These are phyloP conservation scores for Scedosporium dehoogii DNA, from an alignment of 2,329 filamentous ascomycete species.

Conservation along the genomic window DNA sequence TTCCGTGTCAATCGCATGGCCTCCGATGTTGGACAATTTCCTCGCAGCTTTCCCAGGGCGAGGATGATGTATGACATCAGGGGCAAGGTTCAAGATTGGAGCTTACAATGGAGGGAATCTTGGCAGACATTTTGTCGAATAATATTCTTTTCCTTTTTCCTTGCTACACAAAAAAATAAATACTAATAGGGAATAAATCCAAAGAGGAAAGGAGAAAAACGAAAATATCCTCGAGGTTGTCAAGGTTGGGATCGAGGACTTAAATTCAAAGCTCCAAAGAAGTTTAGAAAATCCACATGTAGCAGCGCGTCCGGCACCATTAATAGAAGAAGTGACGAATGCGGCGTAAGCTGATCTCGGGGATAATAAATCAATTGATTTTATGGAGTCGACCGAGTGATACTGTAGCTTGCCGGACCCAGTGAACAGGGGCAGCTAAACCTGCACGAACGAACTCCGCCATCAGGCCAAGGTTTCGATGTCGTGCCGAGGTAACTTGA, in stretches of 20 bases:
- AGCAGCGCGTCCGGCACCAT: not conserved
- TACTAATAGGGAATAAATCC: not conserved
- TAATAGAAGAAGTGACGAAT: not conserved
- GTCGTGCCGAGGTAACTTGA: not conserved
- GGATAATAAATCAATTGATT: not conserved
- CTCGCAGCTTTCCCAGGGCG: not conserved
- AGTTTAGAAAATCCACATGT: not conserved
- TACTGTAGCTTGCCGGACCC: not conserved
- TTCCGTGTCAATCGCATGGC: not conserved
- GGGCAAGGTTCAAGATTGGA: not conserved
- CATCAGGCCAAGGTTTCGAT: not conserved
- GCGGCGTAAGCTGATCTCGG: not conserved
- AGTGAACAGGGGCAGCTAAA: not conserved
- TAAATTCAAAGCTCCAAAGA: not conserved
- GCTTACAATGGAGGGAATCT: constrained; percentile 36
- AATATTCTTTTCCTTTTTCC: not conserved
- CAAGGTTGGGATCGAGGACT: not conserved
- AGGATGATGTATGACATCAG: not conserved
- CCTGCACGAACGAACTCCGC: not conserved
- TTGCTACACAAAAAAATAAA: not conserved
- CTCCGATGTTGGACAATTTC: not conserved
- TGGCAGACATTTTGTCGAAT: constrained; percentile 28
- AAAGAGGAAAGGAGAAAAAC: not conserved
- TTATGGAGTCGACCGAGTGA: not conserved
- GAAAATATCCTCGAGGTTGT: not conserved